These are phyloP conservation scores for Aurinia saxatilis DNA, from an alignment of 345 rosid genomes.

Conservation along the genomic window DNA sequence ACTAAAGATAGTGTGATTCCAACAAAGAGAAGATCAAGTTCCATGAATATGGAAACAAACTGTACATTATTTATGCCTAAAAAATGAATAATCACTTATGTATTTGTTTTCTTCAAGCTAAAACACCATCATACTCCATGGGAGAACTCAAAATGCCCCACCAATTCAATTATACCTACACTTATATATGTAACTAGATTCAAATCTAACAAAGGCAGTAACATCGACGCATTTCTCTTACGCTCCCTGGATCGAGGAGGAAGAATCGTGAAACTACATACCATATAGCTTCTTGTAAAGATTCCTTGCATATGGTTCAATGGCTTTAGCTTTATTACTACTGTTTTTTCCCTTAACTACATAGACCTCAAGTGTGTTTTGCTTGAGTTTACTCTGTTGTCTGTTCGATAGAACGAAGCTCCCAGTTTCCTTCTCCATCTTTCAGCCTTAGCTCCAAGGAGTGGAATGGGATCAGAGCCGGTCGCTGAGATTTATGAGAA, in stretches of 20 bases:
- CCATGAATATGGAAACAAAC: not conserved
- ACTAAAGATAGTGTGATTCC: not conserved
- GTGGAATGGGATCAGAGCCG: conserved; percentile 89
- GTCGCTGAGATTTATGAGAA: conserved; percentile 48
- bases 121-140: conserved; percentile 9
- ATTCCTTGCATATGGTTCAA: conserved; percentile 4
- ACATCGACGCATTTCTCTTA: conserved; percentile 11
- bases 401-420: conserved; percentile 60
- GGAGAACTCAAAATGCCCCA: conserved; percentile 26
- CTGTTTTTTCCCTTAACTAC: not conserved
- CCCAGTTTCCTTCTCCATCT: conserved; percentile 98
- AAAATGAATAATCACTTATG: not conserved
- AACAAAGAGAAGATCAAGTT: not conserved
- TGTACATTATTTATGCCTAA: conserved; percentile 17
- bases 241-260: conserved; percentile 9
- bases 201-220: conserved; percentile 5
- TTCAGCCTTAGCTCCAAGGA: conserved; percentile 70
- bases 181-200: not conserved
- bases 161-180: conserved; percentile 14
- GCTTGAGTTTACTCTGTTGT: conserved; percentile 15
- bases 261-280: conserved; percentile 13
- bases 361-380: not conserved
- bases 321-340: conserved; percentile 15
- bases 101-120: not conserved
- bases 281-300: conserved; percentile 8